These are phyloP conservation scores for Colletotrichum australisinense DNA, from an alignment of 2,329 filamentous ascomycete genomes.

Conservation along the genomic window DNA sequence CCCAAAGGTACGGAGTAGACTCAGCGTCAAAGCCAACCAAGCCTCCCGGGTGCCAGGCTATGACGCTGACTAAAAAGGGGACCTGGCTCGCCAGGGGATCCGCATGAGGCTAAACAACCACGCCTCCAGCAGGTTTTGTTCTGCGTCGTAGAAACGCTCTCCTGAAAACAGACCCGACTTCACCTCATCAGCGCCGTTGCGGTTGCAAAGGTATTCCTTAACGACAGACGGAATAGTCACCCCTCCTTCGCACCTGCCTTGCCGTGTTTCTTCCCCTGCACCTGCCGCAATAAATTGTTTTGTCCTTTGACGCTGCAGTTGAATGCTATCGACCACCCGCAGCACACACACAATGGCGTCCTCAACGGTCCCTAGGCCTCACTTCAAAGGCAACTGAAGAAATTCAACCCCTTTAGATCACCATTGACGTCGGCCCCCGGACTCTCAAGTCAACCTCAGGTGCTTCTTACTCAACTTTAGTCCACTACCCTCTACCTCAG, in stretches of 20 bases:
- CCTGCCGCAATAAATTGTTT: not conserved
- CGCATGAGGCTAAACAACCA: slow-evolving; percentile 33
- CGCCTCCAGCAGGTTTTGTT: slow-evolving; percentile 21
- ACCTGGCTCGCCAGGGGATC: slow-evolving; percentile 8
- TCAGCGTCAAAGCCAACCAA: not conserved
- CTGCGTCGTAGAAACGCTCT: slow-evolving; percentile 15
- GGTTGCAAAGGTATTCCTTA: not conserved
- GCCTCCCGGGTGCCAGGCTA: not conserved
- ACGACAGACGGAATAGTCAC: not conserved
- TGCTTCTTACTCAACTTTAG: not conserved
- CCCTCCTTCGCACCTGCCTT: slow-evolving; percentile 11
- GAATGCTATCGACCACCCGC: slow-evolving; percentile 25
- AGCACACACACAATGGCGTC: slow-evolving; percentile 19
- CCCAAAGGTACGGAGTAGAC: not conserved
- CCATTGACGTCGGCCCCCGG: slow-evolving; percentile 1
- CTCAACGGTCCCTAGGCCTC: slow-evolving; percentile 8
- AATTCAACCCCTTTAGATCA: not conserved
- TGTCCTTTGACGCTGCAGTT: slow-evolving; percentile 19
- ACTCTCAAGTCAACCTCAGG: slow-evolving; percentile 19
- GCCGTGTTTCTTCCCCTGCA: slow-evolving; percentile 22
- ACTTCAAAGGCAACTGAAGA: slow-evolving; percentile 1
- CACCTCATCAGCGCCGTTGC: slow-evolving; percentile 21
- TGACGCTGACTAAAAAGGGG: slow-evolving; percentile 16
- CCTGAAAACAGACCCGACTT: slow-evolving; percentile 18
- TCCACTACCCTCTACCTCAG: slow-evolving; percentile 11